Base-by-base conservation (phyloP, 768 basidiomycete species). In the Tulasnella sp. region DNA sequence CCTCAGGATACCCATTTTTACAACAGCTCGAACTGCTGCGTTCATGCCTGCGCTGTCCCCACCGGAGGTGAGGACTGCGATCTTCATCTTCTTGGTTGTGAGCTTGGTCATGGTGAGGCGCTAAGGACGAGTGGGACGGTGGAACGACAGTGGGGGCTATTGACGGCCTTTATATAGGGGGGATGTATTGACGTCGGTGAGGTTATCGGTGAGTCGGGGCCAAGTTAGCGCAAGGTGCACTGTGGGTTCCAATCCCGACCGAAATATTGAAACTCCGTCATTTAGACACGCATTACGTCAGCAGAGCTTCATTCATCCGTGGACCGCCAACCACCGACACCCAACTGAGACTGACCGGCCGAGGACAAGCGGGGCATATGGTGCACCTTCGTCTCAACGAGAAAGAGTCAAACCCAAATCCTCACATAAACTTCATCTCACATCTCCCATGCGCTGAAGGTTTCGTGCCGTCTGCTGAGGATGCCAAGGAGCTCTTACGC, bases 31-130 rank as follows among this genome's bases (percentile, higher is more conserved):
- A 77, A 99, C 97, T 79, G 92, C 95, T 44, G 96, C 96, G 85
- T 97, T 97, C 95, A 96, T 96, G 84, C 98, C 98, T 77, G 98
- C 97, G 87, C 94, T 96, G 89, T 99, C 98, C 84, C 98, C 97
- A 72, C 97, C 98, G 2, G 93, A 95, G 1, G 98, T 99, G 82
- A 99, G 91, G 75, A 97, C 93, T 0, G 97, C 97, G 85, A 98
- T 90, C 88, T 96, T 96, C 92, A 96, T 95, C 83, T 85, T 83
- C 75, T 73, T 80, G 8, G 58, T 31, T 16, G 79, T 18, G n/a
- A 28, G n/a, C n/a, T 80, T n/a, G 46, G 72, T 28, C 72, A 54
- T 41, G 28, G 64, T 31, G 34, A 54, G 78, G 46, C 46, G 46
- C 46, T 42, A 42, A 4, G 46, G 44, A 28, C 22, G 41, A 31